Conservation (phyloP, 2,329 filamentous ascomycete species). For the Pseudopyricularia cyperi region DNA sequence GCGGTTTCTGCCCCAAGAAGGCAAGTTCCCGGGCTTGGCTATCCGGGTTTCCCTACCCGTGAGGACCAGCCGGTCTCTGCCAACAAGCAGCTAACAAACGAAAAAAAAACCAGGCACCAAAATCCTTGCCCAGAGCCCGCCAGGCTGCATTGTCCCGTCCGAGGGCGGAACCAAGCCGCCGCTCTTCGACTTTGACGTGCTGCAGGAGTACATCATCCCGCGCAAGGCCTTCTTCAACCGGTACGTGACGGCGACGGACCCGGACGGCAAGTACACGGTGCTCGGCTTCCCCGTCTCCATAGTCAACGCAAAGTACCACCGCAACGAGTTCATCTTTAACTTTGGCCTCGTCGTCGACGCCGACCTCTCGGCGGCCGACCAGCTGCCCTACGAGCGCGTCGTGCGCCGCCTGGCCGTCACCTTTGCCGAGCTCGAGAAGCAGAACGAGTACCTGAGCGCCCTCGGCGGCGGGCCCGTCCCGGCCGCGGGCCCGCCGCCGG, state of each 20-base stretch:
- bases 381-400: conserved; percentile 69
- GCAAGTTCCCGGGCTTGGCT: conserved; percentile 19
- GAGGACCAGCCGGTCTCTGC: too few species aligned
- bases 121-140: conserved; percentile 49
- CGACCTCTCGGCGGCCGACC: conserved; percentile 40
- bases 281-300: conserved; percentile 86
- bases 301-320: conserved; percentile 65
- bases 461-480: conserved; percentile 2
- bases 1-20: conserved; percentile 53
- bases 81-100: conserved; percentile 7
- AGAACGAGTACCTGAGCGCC: conserved; percentile 65
- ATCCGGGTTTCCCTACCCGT: too few species aligned
- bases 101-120: conserved; percentile 37
- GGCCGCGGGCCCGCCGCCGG: too few species aligned
- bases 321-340: conserved; percentile 98
- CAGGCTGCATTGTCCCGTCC: conserved; percentile 44
- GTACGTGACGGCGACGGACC: conserved; percentile 67
- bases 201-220: conserved; percentile 89
- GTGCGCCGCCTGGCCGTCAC: conserved; percentile 75
- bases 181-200: conserved; percentile 72
- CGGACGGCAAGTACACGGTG: conserved; percentile 57
- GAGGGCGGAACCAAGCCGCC: conserved; percentile 29
- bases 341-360: conserved; percentile 55
- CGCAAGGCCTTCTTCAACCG: conserved; percentile 92
- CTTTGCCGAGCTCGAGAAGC: conserved; percentile 83